A percentile compares a stretch with the other conserved stretches of the same genome.
phyloP scores from a whole-genome alignment of 2,329 filamentous ascomycete genomes.

The Fusarium brachygibbosum region DNA sequence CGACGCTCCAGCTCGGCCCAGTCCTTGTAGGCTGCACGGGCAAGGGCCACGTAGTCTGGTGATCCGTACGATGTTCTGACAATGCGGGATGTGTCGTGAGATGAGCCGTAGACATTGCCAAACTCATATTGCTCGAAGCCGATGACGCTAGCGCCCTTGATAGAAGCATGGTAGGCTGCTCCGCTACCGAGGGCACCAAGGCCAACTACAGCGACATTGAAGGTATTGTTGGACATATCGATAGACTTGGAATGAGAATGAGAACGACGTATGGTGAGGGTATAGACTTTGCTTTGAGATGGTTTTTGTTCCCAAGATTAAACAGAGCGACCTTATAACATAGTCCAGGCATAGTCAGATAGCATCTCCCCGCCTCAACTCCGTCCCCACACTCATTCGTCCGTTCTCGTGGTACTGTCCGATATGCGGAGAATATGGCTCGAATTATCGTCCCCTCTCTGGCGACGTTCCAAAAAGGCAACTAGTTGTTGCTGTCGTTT shows the following conservation, averaged over 20 bases:
- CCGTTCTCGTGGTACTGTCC: background rate
- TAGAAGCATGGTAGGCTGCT: conserved; percentile 21
- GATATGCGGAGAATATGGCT: background rate
- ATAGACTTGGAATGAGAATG: no score
- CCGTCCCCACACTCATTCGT: background rate
- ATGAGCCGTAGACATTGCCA: conserved; percentile 44
- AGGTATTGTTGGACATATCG: background rate
- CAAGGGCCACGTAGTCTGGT: conserved; percentile 45
- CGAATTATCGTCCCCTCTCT: background rate
- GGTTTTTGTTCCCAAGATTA: background rate
- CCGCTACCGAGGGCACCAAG: conserved; percentile 21
- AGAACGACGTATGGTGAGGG: no score
- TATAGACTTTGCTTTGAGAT: background rate
- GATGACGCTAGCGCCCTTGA: conserved; percentile 44
- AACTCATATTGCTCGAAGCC: conserved; percentile 48
- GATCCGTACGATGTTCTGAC: conserved; percentile 43
- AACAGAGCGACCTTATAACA: background rate
- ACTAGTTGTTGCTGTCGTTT: background rate
- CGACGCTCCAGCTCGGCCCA: conserved; percentile 41
- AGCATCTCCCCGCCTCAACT: background rate
- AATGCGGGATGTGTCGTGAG: conserved; percentile 46
- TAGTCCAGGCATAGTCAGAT: background rate
- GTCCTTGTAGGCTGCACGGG: conserved; percentile 43
- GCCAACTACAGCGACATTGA: conserved; percentile 16
- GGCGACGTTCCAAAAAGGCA: background rate